phyloP scores from a whole-genome alignment of 139 green algal species.

The Astrephomene gubernaculifera region DNA sequence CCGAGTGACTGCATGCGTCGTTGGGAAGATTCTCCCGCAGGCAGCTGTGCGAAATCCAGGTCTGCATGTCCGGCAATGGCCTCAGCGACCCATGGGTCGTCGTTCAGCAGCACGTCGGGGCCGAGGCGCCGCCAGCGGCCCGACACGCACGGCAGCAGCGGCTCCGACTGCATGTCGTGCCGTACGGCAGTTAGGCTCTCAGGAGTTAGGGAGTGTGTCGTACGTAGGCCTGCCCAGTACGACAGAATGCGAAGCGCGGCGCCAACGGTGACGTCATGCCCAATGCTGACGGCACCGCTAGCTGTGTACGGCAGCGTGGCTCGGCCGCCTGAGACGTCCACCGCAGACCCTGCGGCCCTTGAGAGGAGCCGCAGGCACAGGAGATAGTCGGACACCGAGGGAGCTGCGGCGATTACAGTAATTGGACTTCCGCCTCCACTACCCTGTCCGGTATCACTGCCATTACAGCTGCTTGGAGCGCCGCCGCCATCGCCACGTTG shows the following conservation, averaged over 20 bases:
- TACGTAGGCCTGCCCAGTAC: neutral
- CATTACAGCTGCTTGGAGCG: no score
- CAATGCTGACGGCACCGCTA: no score
- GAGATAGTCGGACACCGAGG: neutral
- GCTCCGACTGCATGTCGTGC: neutral
- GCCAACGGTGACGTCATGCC: no score
- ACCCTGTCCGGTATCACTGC: no score
- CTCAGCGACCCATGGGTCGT: conserved; percentile 30
- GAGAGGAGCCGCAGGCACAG: conserved; percentile 2
- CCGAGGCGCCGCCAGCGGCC: conserved; percentile 3
- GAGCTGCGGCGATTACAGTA: no score
- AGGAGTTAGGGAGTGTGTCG: neutral
- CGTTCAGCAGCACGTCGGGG: neutral
- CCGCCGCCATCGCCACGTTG: no score
- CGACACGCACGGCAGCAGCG: conserved; percentile 30
- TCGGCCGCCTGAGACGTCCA: no score
- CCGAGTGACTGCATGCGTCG: no score
- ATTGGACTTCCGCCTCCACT: no score
- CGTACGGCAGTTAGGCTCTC: no score
- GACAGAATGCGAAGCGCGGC: conserved; percentile 13
- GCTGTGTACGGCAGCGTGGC: no score
- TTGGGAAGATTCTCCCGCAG: no score
- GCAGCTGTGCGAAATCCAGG: conserved; percentile 25
- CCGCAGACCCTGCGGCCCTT: neutral
- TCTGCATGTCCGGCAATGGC: neutral